Evolutionary conservation across 2,329 filamentous ascomycete genomes (phyloP), one percentile per base, ranked within the genome.

Genomic region (Aspergillus tamarii): DNA sequence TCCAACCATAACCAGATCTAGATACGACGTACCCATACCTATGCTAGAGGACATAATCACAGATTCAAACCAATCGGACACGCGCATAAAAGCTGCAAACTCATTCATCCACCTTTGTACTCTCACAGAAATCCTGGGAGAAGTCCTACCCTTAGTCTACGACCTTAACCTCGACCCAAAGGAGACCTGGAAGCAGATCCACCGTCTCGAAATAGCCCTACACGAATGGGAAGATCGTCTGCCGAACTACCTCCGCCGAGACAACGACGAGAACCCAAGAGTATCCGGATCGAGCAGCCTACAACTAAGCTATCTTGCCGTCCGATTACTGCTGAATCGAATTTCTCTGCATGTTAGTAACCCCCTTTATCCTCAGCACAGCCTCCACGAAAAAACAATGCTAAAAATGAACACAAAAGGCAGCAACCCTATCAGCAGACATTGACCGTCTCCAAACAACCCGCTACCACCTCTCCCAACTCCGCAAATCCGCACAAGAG

Each of bases 21-120:
- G 84, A 46, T 77, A 83, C 54, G 82, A 86, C 64, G 83, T 85
- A 0, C 81, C 81, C 1, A 64, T 72, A 2, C 82, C 82, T 1
- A 73, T 69, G 0, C 53, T 66, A 1, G 43, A 57, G 12, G 60
- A 64, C 32, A 61, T 64, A 16, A 41, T 60, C 26, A 28, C 50
- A 16, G 30, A 50, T 65, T 65, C 14, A 57, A 70, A 12, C 39
- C 63, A 4, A 21, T 63, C 32, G 53, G 50, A 57, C 28, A 52
- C 34, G 79, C 60, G 45, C 19, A 21, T 30, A 32, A 39, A 48
- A 41, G 60, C 53, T 23, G 60, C 60, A 23, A 45, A 53, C 21
- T 62, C 52, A 6, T 62, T 62, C 34, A 62, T 62, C 16, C 54
- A 39, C 0, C 73, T 85, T 1, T 77, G 78, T 2, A 74, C 76